Evolutionary conservation across 1,284 basidiomycete genomes (phyloP), one percentile per base, ranked within the genome.

Genomic region (Irpex lacteus): DNA sequence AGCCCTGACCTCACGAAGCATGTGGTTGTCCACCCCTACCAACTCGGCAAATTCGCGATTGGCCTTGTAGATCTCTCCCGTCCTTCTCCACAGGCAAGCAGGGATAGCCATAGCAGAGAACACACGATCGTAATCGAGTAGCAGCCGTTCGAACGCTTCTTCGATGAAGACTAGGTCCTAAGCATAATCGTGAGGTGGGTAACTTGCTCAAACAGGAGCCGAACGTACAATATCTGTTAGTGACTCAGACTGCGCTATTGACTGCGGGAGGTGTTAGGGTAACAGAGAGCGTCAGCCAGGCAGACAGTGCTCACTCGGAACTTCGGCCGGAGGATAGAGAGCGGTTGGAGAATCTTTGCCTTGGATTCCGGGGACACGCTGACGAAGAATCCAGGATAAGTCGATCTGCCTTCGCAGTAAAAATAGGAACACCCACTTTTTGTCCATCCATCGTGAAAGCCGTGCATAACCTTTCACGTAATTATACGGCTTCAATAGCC

Each of bases 51-150:
- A 97, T 77, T 98, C 96, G 65, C 94, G 88, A 74, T 99, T 99
- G 49, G 89, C 97, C 78, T 96, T 98, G 83, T 98, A 98, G 65
- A 99, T 98, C 78, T 99, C 96, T 32, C 98, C 98, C 1, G 97
- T 98, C 57, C 97, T 81, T 36, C 96, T 83, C 98, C 97, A 99
- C 5, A 99, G 84, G 70, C 97, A 99, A 0, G 95, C 95, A 0
- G 98, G 98, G 7, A 98, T 95, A 53, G 95, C 96, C 88, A 98
- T 97, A 0, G 93, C 92, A 8, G 92, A 93, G 76, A 98, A 96
- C 0, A 97, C 94, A 44, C 96, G 90, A 73, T 98, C 96, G 73
- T 98, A 98, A 73, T 98, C 96, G 18, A 98, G 86, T 65, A 99
- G 82, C 64, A 98, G 82, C 1, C 97, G 89, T 75, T 99, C 97